Percentiles rank a stretch among this genome's conserved stretches.
These are phyloP conservation scores for Pythium aristosporum DNA, from an alignment of 352 stramenopile species.

Conservation along the genomic window DNA sequence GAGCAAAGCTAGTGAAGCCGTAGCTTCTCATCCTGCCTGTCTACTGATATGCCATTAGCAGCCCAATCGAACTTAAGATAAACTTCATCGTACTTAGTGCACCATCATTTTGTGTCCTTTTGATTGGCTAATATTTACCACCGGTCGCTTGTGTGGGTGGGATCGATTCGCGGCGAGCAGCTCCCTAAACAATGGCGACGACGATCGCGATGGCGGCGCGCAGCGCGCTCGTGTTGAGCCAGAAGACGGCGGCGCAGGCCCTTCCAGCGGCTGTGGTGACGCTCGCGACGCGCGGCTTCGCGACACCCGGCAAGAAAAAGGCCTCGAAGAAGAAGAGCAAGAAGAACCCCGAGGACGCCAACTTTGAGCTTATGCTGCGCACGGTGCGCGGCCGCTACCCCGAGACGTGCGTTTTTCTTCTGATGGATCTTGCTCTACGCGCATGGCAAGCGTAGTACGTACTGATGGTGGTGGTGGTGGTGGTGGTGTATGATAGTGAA, in stretches of 20 bases:
- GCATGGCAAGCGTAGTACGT: too few relatives aligned
- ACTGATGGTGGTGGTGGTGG: not conserved
- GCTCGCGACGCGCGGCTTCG: conserved; percentile 37
- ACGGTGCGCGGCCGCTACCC: conserved; percentile 77
- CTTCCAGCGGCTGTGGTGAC: conserved; percentile 14
- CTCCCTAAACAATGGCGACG: conserved; percentile 6
- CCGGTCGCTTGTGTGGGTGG: conserved; percentile 26
- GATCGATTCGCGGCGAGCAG: conserved; percentile 22
- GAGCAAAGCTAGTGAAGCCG: not conserved
- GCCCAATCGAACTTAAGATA: not conserved
- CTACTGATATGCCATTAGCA: too few relatives aligned
- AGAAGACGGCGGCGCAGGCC: conserved; percentile 15
- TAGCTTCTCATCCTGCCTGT: not conserved
- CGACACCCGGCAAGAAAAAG: conserved; percentile 45
- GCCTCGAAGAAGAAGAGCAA: conserved; percentile 56
- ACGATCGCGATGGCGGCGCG: conserved; percentile 24
- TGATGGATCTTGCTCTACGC: too few relatives aligned
- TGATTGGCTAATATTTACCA: conserved; percentile 25
- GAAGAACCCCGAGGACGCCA: conserved; percentile 52
- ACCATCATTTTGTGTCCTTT: too few relatives aligned
- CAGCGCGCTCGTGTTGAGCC: conserved; percentile 24
- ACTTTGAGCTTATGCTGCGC: conserved; percentile 87
- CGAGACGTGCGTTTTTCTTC: conserved; percentile 45
- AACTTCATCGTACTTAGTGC: conserved; percentile 16
- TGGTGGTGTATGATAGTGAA: conserved; percentile 36